phyloP scores from a whole-genome alignment of 148 eudicot genomes.

The Camellia sinensis region DNA sequence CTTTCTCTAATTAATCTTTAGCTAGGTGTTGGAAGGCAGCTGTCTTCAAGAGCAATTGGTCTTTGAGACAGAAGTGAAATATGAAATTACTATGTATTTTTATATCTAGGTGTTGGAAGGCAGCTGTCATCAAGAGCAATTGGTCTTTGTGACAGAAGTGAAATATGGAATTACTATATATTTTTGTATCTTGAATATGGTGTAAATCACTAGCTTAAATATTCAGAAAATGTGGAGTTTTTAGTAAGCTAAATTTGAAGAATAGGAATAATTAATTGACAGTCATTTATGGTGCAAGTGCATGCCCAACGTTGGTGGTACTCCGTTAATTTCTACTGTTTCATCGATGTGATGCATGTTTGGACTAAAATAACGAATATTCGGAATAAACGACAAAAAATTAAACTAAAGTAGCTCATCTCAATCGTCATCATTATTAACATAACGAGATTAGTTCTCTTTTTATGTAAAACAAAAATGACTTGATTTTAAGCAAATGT shows the following conservation, averaged over 20 bases:
- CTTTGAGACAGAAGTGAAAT: not conserved
- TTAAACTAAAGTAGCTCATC: not conserved
- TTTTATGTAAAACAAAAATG: not conserved
- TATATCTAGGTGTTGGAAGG: constrained; percentile 1
- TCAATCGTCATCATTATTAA: not conserved
- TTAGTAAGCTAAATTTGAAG: too few species aligned
- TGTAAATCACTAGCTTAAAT: too few species aligned
- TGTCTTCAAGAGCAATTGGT: constrained; percentile 1
- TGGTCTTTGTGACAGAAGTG: not conserved
- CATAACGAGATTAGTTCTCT: not conserved
- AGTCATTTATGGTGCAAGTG: not conserved
- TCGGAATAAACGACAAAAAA: not conserved
- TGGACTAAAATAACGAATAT: not conserved
- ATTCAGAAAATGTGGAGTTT: too few species aligned
- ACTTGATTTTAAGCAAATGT: not conserved
- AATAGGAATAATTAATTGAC: too few species aligned
- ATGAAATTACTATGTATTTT: too few species aligned
- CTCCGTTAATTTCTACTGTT: not conserved
- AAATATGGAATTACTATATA: not conserved
- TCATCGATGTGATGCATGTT: not conserved
- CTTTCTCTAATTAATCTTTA: not conserved
- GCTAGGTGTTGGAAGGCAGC: constrained; percentile 11
- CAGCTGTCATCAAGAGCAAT: constrained; percentile 8
- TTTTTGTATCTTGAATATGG: not conserved
- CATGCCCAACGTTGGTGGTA: not conserved